Evolutionary conservation across 805 yeast genomes (phyloP), one percentile per base, ranked within the genome.

Genomic region (Lipomyces starkeyi): DNA sequence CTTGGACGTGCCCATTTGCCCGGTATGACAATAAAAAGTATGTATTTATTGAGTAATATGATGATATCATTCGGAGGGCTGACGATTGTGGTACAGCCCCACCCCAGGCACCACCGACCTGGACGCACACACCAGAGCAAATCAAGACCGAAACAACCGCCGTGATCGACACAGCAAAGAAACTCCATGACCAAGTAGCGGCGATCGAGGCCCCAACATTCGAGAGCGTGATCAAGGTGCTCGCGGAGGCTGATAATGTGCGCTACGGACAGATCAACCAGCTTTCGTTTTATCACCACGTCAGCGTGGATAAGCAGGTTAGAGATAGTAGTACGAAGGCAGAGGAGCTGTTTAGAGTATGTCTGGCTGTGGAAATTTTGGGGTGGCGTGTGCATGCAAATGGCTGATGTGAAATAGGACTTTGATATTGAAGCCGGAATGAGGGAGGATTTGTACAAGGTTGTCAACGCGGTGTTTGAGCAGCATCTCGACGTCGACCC

Each of bases 271-370:
- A 82, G 6, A 80, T 80, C 34, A 84, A 83, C 73, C 88, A 84
- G 72, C 77, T 90, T 73, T 81, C 88, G 22, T 91, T 91, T 75
- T 88, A 87, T 74, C 91, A 88, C 77, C 88, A 89, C 72, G 93
- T 91, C 11, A 88, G 93, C 2, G 74, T 86, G 25, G 82, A 84
- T 70, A 85, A 87, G 74, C 86, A 79, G n/a, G 75, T 90, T 40
- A 84, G 97, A 74, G 91, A 89, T 70, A 91, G 92, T 2, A 87
- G 93, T 2, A 83, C 83, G 57, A 80, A 84, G 68, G 88, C 91
- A 0, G 90, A 88, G 70, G 86, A 86, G 75, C 75, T 13, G 9
- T 54, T 40, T 13, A 35, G 72, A 17, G 67, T 64, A 22, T n/a
- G 67, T 25, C 5, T 27, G 25, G 40, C 14, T 37, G 17, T 52